These are phyloP conservation scores for Pythium biforme DNA, from an alignment of 352 stramenopile species.

Conservation along the genomic window DNA sequence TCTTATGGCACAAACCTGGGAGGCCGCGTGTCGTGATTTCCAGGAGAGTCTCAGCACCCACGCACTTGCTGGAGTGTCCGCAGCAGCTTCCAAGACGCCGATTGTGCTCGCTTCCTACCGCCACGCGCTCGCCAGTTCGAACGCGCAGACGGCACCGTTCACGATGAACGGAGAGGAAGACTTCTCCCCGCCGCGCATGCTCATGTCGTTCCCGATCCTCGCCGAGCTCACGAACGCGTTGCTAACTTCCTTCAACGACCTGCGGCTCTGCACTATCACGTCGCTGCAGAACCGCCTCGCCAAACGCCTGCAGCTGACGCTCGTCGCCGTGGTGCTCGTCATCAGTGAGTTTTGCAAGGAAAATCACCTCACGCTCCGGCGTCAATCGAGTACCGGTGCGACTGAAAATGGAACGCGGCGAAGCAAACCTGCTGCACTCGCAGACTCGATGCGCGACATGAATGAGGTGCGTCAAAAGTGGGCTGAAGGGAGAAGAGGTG, in stretches of 20 bases:
- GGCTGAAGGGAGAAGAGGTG: no score
- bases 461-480: conserved; percentile 62
- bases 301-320: conserved; percentile 55
- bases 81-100: conserved; percentile 46
- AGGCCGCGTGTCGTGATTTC: conserved; percentile 57
- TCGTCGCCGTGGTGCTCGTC: conserved; percentile 46
- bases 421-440: conserved; percentile 30
- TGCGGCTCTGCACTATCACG: conserved; percentile 71
- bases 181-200: conserved; percentile 65
- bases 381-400: not conserved
- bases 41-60: conserved; percentile 53
- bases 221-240: conserved; percentile 85
- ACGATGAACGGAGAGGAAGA: conserved; percentile 33
- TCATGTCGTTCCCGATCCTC: conserved; percentile 87
- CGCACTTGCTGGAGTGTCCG: conserved; percentile 28
- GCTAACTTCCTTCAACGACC: conserved; percentile 78
- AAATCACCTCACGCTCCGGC: conserved; percentile 43
- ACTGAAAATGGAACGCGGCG: conserved; percentile 14
- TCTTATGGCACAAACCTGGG: conserved; percentile 63
- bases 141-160: not conserved
- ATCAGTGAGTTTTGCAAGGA: conserved; percentile 55
- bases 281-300: conserved; percentile 58
- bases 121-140: conserved; percentile 25
- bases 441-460: conserved; percentile 51
- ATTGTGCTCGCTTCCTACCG: conserved; percentile 75